Evolutionary conservation across 371 early-diverging fungal genomes (phyloP).

Genomic region (Mucor indicus): DNA sequence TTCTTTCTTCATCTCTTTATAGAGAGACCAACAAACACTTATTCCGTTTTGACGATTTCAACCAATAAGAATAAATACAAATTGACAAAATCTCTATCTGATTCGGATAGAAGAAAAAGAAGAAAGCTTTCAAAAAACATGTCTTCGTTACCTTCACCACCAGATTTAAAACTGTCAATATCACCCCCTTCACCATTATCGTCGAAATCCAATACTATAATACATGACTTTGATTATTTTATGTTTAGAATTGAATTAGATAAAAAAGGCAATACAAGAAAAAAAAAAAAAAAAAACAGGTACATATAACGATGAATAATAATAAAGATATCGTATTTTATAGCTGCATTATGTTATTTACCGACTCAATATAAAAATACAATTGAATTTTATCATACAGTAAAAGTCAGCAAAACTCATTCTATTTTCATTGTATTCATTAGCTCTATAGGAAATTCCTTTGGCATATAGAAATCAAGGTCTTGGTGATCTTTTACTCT

Average conservation of each 20-base stretch:
- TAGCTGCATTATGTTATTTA: conserved; percentile 23
- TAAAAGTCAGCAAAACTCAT: no score
- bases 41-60: no score
- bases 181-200: no score
- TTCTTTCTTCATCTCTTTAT: no score
- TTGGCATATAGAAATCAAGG: conserved; percentile 21
- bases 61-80: no score
- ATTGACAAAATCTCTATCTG: no score
- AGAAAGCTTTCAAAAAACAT: no score
- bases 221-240: conserved; percentile 12
- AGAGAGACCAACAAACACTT: no score
- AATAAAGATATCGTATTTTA: neutral
- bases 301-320: neutral
- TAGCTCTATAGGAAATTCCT: conserved; percentile 25
- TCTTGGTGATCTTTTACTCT: conserved; percentile 23
- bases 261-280: conserved; percentile 8
- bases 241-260: conserved; percentile 15
- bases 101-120: no score
- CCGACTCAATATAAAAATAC: conserved; percentile 11
- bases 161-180: no score
- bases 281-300: neutral
- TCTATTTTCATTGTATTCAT: neutral
- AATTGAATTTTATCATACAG: conserved; percentile 19
- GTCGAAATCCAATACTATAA: no score
- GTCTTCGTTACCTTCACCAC: no score